Percentiles rank a stretch among this genome's conserved stretches.
Conservation (phyloP, 2,329 filamentous ascomycete genomes). For the Podosphaera xanthii region DNA sequence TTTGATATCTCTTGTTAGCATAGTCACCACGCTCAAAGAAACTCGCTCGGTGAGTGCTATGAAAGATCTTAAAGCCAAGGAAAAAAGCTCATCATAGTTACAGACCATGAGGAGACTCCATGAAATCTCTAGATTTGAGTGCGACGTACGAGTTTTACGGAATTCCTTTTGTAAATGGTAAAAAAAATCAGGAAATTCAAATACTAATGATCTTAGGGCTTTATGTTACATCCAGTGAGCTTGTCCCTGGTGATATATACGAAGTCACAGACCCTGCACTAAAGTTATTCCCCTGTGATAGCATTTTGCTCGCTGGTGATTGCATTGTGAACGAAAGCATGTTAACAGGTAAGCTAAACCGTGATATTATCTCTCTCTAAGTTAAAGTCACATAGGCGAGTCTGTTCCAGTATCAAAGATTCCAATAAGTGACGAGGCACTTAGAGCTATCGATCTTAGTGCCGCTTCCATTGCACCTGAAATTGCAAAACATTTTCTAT, state of each 20-base stretch:
- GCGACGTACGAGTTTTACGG: slow-evolving; percentile 76
- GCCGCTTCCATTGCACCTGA: slow-evolving; percentile 67
- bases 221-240: slow-evolving; percentile 61
- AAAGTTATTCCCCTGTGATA: slow-evolving; percentile 75
- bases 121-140: slow-evolving; percentile 86
- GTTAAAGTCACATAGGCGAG: slow-evolving; percentile 35
- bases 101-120: slow-evolving; percentile 73
- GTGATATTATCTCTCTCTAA: background rate
- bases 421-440: slow-evolving; percentile 57
- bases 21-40: slow-evolving; percentile 70
- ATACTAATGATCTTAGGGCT: slow-evolving; percentile 31
- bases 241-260: slow-evolving; percentile 90
- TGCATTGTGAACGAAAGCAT: slow-evolving; percentile 99
- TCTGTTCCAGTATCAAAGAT: slow-evolving; percentile 90
- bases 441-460: slow-evolving; percentile 53
- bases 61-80: background rate
- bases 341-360: slow-evolving; percentile 42
- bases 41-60: slow-evolving; percentile 47
- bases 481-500: slow-evolving; percentile 72
- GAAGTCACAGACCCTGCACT: slow-evolving; percentile 87
- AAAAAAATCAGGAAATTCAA: background rate
- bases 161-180: slow-evolving; percentile 63
- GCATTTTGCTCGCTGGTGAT: slow-evolving; percentile 73
- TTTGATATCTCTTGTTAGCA: slow-evolving; percentile 79
- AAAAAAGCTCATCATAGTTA: slow-evolving; percentile 2